Evolutionary conservation across 2,329 filamentous ascomycete species (phyloP).

Genomic region (Chrysosporium queenslandicum): DNA sequence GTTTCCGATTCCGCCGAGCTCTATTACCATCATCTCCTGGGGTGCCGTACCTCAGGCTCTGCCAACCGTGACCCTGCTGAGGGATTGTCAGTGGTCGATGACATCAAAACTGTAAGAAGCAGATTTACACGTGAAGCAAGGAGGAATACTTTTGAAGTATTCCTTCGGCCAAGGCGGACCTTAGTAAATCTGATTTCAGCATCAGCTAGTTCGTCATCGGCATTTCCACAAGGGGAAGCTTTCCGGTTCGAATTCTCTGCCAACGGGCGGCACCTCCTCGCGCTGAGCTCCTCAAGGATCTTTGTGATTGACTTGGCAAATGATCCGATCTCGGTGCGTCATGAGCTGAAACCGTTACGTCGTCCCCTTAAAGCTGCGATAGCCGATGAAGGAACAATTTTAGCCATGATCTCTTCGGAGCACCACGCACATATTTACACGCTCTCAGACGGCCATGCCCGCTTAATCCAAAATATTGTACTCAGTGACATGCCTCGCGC

Average conservation of each 20-base stretch:
- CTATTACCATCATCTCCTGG: constrained; percentile 40
- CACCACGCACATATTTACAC: constrained; percentile 83
- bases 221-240: constrained; percentile 69
- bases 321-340: constrained; percentile 52
- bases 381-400: constrained; percentile 61
- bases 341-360: constrained; percentile 70
- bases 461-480: constrained; percentile 61
- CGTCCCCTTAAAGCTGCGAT: constrained; percentile 68
- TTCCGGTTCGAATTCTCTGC: constrained; percentile 76
- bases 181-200: constrained; percentile 72
- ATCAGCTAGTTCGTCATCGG: constrained; percentile 71
- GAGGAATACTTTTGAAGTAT: constrained; percentile 67
- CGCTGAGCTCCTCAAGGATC: constrained; percentile 76
- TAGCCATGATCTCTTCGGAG: constrained; percentile 71
- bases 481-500: constrained; percentile 69
- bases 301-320: constrained; percentile 62
- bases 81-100: constrained; percentile 33
- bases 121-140: constrained; percentile 62
- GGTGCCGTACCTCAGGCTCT: constrained; percentile 21
- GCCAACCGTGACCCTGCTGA: constrained; percentile 29
- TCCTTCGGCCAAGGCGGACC: constrained; percentile 58
- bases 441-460: constrained; percentile 53
- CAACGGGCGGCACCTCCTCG: constrained; percentile 62
- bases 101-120: constrained; percentile 51
- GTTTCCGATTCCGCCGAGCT: constrained; percentile 36